phyloP scores from a whole-genome alignment of 306 rosid genomes.

The Quercus robur region DNA sequence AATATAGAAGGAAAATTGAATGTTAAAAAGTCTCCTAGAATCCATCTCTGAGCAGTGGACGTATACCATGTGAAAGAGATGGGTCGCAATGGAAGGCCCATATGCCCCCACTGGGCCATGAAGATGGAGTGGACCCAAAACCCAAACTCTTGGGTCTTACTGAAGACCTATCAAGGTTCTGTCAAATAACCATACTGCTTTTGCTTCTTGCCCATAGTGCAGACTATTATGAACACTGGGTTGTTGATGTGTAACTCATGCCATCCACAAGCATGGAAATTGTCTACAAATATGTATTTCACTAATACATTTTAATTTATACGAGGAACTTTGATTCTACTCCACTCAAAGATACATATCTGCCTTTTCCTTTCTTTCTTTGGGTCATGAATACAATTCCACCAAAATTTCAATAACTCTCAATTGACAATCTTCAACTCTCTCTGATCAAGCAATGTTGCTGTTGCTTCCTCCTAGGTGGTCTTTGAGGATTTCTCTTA shows the following conservation, averaged over 20 bases:
- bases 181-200: background rate
- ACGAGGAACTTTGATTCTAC: background rate
- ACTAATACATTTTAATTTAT: background rate
- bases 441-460: constrained; percentile 7
- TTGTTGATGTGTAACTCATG: background rate
- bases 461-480: constrained; percentile 27
- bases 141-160: too few species aligned
- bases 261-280: background rate
- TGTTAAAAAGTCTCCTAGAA: too few species aligned
- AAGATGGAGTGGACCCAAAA: too few species aligned
- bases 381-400: background rate
- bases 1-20: too few species aligned
- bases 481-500: constrained; percentile 60
- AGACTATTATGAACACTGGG: background rate
- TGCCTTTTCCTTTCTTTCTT: background rate
- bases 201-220: background rate
- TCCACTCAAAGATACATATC: background rate
- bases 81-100: too few species aligned
- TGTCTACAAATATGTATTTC: background rate
- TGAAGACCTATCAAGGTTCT: background rate
- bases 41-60: too few species aligned
- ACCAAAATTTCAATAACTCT: constrained; percentile 5
- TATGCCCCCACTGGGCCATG: too few species aligned
- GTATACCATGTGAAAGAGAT: too few species aligned
- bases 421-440: constrained; percentile 22